Conservation (phyloP, 192 early-diverging fungal species). For the Rhizophlyctis rosea region DNA sequence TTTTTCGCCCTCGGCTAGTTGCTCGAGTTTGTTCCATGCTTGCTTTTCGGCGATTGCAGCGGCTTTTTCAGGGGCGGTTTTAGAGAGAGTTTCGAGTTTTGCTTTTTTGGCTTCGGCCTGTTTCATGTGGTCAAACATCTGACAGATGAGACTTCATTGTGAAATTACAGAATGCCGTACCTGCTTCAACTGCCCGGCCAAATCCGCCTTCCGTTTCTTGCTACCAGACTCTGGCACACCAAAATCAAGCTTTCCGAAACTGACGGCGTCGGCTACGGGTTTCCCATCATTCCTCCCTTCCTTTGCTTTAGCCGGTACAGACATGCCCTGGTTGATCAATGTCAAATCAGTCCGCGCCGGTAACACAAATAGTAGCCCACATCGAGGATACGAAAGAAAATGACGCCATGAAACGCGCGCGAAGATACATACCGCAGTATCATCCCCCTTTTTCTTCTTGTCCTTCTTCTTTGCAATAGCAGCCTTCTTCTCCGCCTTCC, state of each 20-base stretch:
- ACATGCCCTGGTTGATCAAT: conserved; percentile 9
- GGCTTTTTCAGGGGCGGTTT: conserved; percentile 58
- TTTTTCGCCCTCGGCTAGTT: conserved; percentile 83
- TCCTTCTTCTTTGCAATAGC: conserved; percentile 56
- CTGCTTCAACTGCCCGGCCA: conserved; percentile 60
- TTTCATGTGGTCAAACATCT: conserved; percentile 2
- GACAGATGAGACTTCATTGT: not conserved
- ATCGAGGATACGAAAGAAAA: too few relatives aligned
- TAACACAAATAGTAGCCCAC: too few relatives aligned
- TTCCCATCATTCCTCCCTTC: not conserved
- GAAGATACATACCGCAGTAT: conserved; percentile 15
- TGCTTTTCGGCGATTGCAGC: conserved; percentile 67
- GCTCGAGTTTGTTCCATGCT: conserved; percentile 77
- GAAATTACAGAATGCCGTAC: conserved; percentile 24
- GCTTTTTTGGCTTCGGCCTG: conserved; percentile 67
- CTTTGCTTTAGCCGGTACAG: not conserved
- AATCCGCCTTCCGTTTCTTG: conserved; percentile 66
- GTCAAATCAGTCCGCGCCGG: not conserved
- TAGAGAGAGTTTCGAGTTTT: conserved; percentile 71
- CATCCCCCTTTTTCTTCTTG: conserved; percentile 41
- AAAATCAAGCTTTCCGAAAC: conserved; percentile 69
- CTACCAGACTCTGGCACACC: conserved; percentile 53
- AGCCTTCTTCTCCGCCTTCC: conserved; percentile 58
- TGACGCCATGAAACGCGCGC: too few relatives aligned
- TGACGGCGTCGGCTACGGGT: conserved; percentile 33